A percentile compares a stretch with the other conserved stretches of the same genome.
Conservation (phyloP, 257 asterid genomes). For the Solanum pinnatisectum region DNA sequence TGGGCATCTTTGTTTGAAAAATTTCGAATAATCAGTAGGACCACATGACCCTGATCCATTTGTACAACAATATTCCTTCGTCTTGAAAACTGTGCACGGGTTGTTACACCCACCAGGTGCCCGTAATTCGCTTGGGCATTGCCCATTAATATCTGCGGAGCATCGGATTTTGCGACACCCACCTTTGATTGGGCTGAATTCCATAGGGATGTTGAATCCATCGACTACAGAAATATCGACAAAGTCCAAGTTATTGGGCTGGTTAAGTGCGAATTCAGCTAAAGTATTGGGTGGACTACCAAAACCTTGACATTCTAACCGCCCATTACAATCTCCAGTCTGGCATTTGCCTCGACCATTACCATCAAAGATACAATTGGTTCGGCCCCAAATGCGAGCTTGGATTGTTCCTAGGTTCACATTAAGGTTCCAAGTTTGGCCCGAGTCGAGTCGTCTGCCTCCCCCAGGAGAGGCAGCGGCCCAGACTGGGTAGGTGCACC, state of each 20-base stretch:
- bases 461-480: conserved; percentile 19
- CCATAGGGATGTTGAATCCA: conserved; percentile 20
- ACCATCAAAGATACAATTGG: conserved; percentile 10
- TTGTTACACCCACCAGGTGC: conserved; percentile 35
- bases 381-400: conserved; percentile 21
- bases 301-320: conserved; percentile 4
- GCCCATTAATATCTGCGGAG: conserved; percentile 12
- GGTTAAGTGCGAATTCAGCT: conserved; percentile 20
- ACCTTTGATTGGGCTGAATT: conserved; percentile 4
- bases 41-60: conserved; percentile 37
- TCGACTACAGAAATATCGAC: conserved; percentile 16
- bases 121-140: conserved; percentile 30
- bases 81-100: conserved; percentile 16
- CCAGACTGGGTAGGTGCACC: conserved; percentile 19
- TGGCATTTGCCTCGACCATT: conserved; percentile 13
- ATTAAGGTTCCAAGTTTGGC: conserved; percentile 2
- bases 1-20: conserved; percentile 25
- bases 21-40: conserved; percentile 15
- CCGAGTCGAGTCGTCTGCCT: background rate
- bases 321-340: conserved; percentile 15
- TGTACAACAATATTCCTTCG: conserved; percentile 33
- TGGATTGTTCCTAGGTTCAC: conserved; percentile 11
- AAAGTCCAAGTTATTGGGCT: conserved; percentile 12
- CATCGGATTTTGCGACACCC: conserved; percentile 14
- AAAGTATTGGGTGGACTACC: conserved; percentile 15